Conservation (phyloP, 2,329 filamentous ascomycete genomes). For the Pestalotiopsis sp. region DNA sequence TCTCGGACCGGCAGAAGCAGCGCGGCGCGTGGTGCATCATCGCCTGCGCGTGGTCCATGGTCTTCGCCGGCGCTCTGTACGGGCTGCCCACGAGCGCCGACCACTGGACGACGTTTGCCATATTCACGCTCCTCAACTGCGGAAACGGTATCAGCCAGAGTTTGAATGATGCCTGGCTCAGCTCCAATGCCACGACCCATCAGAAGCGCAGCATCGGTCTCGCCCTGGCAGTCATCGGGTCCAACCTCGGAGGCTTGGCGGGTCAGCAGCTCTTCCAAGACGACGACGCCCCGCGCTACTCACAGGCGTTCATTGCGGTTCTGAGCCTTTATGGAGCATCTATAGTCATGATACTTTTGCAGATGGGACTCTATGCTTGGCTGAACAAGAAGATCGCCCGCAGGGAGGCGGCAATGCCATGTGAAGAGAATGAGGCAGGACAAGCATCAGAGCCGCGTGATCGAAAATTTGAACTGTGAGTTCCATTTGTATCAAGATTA, state of each 20-base stretch:
- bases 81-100: not conserved
- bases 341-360: not conserved
- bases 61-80: not conserved
- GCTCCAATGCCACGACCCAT: not conserved
- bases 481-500: not conserved
- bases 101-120: not conserved
- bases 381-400: not conserved
- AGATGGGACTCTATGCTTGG: not conserved
- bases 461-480: not conserved
- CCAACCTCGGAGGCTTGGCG: not conserved
- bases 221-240: not conserved
- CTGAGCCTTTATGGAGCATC: not conserved
- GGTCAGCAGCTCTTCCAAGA: not conserved
- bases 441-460: not conserved
- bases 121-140: not conserved
- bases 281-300: not conserved
- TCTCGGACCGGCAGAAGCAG: not conserved
- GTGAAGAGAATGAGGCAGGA: not conserved
- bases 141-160: not conserved
- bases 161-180: not conserved
- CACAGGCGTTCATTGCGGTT: not conserved
- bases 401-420: not conserved
- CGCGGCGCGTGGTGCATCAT: not conserved
- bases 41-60: not conserved
- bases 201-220: not conserved